Percentiles rank a stretch among this genome's conserved stretches.
Evolutionary conservation across 176 grass and related monocot species (phyloP).

Genomic region (Lolium multiflorum): DNA sequence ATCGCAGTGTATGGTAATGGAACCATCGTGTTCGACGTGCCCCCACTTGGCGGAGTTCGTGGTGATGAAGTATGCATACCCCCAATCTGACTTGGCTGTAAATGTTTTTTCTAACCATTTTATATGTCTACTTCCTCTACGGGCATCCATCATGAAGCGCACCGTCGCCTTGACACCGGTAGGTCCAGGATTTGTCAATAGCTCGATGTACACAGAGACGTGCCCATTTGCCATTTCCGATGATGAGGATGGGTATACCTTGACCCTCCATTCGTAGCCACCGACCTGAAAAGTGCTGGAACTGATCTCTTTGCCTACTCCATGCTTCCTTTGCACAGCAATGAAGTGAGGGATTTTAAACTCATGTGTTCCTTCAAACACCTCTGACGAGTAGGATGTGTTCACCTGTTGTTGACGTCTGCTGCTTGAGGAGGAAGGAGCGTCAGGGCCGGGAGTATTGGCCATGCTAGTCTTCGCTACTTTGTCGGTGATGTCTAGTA

Average conservation of each 20-base stretch:
- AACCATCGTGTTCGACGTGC: background rate
- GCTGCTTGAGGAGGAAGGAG: background rate
- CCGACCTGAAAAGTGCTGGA: background rate
- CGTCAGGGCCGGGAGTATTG: background rate
- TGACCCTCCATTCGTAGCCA: background rate
- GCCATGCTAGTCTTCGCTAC: background rate
- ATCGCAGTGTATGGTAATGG: background rate
- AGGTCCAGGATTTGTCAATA: background rate
- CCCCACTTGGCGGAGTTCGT: background rate
- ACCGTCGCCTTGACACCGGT: background rate
- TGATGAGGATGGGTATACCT: background rate
- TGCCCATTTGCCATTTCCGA: background rate
- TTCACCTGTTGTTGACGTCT: background rate
- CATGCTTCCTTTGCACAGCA: background rate
- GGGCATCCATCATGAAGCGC: background rate
- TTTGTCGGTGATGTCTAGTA: background rate
- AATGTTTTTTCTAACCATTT: background rate
- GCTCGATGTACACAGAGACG: background rate
- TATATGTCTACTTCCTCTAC: background rate
- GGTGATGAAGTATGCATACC: background rate
- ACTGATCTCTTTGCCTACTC: background rate
- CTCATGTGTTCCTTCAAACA: background rate
- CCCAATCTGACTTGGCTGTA: background rate
- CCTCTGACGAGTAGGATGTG: background rate
- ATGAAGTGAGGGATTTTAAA: background rate